Conservation (phyloP, 2,329 filamentous ascomycete genomes). For the Colletotrichum sp. region DNA sequence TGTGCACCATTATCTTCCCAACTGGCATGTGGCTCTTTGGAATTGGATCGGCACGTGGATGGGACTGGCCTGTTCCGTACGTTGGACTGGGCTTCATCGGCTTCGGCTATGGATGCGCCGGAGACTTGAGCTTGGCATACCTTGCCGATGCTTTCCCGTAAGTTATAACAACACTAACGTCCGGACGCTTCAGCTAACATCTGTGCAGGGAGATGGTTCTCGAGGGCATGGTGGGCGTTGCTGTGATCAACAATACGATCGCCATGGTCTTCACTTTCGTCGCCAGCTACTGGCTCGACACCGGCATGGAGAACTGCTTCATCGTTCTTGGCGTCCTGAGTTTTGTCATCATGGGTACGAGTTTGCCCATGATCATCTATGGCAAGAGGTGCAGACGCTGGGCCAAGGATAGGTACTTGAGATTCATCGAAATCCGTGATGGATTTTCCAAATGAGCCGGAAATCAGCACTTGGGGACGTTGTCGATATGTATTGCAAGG, state of each 20-base stretch:
- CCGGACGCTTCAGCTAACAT: background rate
- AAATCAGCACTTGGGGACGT: background rate
- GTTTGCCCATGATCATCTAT: slow-evolving; percentile 59
- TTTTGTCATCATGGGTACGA: slow-evolving; percentile 54
- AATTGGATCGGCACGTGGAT: slow-evolving; percentile 53
- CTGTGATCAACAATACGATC: slow-evolving; percentile 61
- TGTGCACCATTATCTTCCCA: slow-evolving; percentile 54
- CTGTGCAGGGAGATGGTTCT: slow-evolving; percentile 51
- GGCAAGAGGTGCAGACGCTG: slow-evolving; percentile 53
- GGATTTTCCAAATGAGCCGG: slow-evolving; percentile 25
- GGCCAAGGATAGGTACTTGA: slow-evolving; percentile 50
- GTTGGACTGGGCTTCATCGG: slow-evolving; percentile 62
- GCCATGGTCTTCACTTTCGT: slow-evolving; percentile 60
- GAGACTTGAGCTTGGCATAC: slow-evolving; percentile 60
- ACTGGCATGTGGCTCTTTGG: slow-evolving; percentile 58
- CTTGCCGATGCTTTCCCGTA: slow-evolving; percentile 58
- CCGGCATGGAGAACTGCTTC: slow-evolving; percentile 50
- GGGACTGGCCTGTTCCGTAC: slow-evolving; percentile 59
- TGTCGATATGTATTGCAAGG: background rate
- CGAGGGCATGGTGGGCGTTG: slow-evolving; percentile 63
- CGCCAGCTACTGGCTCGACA: slow-evolving; percentile 53
- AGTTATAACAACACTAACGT: background rate
- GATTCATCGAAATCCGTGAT: slow-evolving; percentile 53
- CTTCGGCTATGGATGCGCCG: slow-evolving; percentile 64
- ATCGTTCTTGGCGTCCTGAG: slow-evolving; percentile 56